Evolutionary conservation across 305 asterid species (phyloP), one percentile per base, ranked within the genome.

Genomic region (Fraxinus sp.): DNA sequence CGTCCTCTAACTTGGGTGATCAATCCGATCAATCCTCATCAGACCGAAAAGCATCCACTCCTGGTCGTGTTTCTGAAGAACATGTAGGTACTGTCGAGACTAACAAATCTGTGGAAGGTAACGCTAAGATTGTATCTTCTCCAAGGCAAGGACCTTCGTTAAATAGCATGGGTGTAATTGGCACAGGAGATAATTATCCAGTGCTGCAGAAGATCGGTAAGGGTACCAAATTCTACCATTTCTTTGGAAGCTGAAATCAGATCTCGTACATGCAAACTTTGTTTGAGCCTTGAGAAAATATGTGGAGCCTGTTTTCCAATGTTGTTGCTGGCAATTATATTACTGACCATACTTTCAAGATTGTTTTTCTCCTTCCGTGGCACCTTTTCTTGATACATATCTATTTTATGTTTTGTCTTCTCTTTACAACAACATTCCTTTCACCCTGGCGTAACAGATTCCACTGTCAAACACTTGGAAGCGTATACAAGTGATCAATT

Each of bases 401-500:
- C 35, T 11, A 66, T 30, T 32, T 71, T 39, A 5, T 79, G 20
- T 52, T 78, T 49, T 30, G 20, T 68, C 20, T 70, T 68, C 39
- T 82, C 43, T 77, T 16, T 52, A 36, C 49, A 74, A 26, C 39
- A 71, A 35, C 79, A 30, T 77, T 26, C 36, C 30, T 16, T 52
- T 52, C 13, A 16, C 32, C 64, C 7, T 73, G 79, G 43, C 80
- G 83, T 82, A 80, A 89, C 85, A 83, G 91, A 79, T 83, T 81
- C 80, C 77, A 52, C 71, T 49, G 39, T 57, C 71, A 87, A 85
- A 62, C 73, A 82, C 82, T 83, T 84, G 37, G 89, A 86, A 79
- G 79, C 32, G 78, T 80, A 81, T 73, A 59, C 83, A 18, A 26
- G 22, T 55, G 80, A 86, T 79, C 90, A 87, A 39, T 80, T 76